A percentile compares a stretch with the other conserved stretches of the same genome.
Evolutionary conservation across 208 protist genomes (phyloP).

Genomic region (Crithidia sp.): DNA sequence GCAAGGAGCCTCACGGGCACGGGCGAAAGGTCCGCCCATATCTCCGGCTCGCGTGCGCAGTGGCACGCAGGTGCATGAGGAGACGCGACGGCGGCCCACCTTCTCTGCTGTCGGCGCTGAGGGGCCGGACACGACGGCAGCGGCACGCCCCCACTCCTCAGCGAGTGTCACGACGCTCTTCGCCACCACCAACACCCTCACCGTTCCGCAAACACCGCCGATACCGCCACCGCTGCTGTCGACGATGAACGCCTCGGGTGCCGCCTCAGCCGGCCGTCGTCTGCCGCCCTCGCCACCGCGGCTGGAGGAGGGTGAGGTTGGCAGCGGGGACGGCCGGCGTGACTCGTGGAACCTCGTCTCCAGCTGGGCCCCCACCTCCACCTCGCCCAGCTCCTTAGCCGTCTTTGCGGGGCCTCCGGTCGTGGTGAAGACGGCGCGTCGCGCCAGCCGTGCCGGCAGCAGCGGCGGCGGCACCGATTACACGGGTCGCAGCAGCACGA

Average conservation of each 20-base stretch:
- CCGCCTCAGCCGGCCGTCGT: neutral
- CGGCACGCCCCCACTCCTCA: neutral
- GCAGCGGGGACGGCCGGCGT: neutral
- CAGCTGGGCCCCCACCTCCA: constrained; percentile 1
- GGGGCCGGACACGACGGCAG: neutral
- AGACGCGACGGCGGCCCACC: constrained; percentile 3
- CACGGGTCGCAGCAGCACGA: neutral
- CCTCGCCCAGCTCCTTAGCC: constrained; percentile 3
- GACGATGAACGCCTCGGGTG: neutral
- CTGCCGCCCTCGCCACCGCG: constrained; percentile 12
- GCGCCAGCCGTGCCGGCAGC: constrained; percentile 5
- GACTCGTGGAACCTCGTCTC: constrained; percentile 14
- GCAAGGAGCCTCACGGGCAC: neutral
- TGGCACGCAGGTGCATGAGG: neutral
- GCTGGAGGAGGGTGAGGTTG: neutral
- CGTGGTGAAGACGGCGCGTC: constrained; percentile 2
- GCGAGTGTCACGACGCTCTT: constrained; percentile 4
- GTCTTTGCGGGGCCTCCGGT: neutral
- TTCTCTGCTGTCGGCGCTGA: neutral
- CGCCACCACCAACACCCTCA: constrained; percentile 6
- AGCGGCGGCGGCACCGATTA: neutral
- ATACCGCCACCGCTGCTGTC: constrained; percentile 4
- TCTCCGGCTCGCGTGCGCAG: neutral
- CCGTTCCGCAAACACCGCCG: constrained; percentile 4
- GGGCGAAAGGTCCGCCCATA: neutral